Evolutionary conservation across 208 protist genomes (phyloP), one percentile per base, ranked within the genome.

Genomic region (Porcisia hertigi): DNA sequence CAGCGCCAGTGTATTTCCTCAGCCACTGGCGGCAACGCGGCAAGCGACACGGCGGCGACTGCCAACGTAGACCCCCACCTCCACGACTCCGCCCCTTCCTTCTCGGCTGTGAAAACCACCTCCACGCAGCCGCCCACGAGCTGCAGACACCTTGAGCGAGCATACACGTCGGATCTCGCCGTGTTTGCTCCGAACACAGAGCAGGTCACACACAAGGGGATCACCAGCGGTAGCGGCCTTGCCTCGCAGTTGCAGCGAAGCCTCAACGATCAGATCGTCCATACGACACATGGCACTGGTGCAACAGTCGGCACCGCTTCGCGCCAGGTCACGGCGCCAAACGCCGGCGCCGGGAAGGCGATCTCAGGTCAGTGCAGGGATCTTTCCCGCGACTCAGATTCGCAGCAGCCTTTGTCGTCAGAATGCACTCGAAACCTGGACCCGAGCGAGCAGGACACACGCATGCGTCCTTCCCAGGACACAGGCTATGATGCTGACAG

Each of bases 51-150:
- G 25, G 45, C 30, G n/a, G 53, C n/a, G 25, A 45, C 55, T 58
- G 81, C 58, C 67, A 84, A 84, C 71, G 71, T 71, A 11, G 79
- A 55, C 0, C 72, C 79, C 11, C 79, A 76, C 9, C 71, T 49
- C 8, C 30, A 74, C 58, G 76, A 78, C 60, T 23, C 75, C 1
- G 69, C 74, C 1, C 76, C 76, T 14, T 73, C 66, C 52, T 64
- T 84, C 34, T 12, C 57, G 0, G 76, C 80, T 36, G 69, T 76
- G 9, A 62, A 54, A 47, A 36, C 47, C 30, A 63, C 45, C 49
- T 54, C 43, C 25, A n/a, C 73, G 34, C 55, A 41, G n/a, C 59
- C 71, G 69, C 52, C 45, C 55, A 39, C 62, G 47, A 55, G 49
- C 53, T 43, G 3, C 53, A 52, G 39, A 11, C 23, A 23, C 0